Percentiles rank a stretch among this genome's conserved stretches.
Evolutionary conservation across 305 asterid genomes (phyloP).

Genomic region (Euphrasia arctica): DNA sequence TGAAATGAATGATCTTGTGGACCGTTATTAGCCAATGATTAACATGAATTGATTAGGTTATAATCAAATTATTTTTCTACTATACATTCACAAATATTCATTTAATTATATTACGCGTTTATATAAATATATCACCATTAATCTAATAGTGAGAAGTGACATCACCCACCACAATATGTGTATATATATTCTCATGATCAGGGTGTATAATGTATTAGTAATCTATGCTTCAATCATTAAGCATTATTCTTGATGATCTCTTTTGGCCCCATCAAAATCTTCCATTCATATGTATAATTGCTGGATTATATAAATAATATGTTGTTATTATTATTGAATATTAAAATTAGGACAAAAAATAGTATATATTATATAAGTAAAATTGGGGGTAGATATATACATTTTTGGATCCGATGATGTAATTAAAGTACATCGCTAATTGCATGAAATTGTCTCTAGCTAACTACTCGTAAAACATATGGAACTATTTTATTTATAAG

Average conservation of each 20-base stretch:
- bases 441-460: not conserved
- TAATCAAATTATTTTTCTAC: too few relatives aligned
- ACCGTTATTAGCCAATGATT: not conserved
- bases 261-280: conserved; percentile 44
- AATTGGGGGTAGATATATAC: not conserved
- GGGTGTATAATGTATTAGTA: conserved; percentile 1
- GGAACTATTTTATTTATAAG: not conserved
- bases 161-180: conserved; percentile 39
- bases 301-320: not conserved
- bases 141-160: conserved; percentile 41
- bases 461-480: not conserved
- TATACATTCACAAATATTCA: too few relatives aligned
- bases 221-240: conserved; percentile 45
- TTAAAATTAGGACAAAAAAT: conserved; percentile 13
- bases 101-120: not conserved
- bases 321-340: not conserved
- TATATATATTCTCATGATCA: conserved; percentile 15
- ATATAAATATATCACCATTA: not conserved
- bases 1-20: conserved; percentile 16
- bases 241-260: conserved; percentile 37
- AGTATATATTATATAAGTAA: not conserved
- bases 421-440: not conserved
- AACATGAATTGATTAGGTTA: too few relatives aligned
- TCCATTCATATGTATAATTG: conserved; percentile 15
- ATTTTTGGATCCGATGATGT: conserved; percentile 18